Conservation (phyloP, 2,329 filamentous ascomycete genomes). For the Verticillium zaregamsianum region DNA sequence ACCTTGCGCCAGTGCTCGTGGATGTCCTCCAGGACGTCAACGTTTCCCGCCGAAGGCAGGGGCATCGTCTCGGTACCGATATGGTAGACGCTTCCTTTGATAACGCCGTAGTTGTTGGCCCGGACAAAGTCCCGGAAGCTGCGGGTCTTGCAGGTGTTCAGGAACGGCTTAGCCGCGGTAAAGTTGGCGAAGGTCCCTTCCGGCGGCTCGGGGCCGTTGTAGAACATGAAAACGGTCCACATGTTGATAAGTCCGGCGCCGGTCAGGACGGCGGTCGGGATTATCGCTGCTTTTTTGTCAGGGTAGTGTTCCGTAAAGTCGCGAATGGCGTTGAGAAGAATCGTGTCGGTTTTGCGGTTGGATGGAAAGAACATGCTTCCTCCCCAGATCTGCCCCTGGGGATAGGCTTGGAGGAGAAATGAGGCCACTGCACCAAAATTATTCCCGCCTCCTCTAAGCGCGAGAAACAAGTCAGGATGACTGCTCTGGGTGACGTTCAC, state of each 20-base stretch:
- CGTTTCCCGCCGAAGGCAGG: slow-evolving; percentile 21
- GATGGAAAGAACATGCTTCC: slow-evolving; percentile 35
- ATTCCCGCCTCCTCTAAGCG: slow-evolving; percentile 52
- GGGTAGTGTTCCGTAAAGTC: slow-evolving; percentile 55
- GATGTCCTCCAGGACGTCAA: slow-evolving; percentile 22
- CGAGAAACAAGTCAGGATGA: slow-evolving; percentile 46
- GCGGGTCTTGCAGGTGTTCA: slow-evolving; percentile 42
- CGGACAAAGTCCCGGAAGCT: slow-evolving; percentile 42
- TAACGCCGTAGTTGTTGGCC: slow-evolving; percentile 28
- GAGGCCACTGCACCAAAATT: slow-evolving; percentile 50
- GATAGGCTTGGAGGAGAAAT: slow-evolving; percentile 38
- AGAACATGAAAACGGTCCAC: slow-evolving; percentile 60
- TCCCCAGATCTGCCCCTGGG: slow-evolving; percentile 36
- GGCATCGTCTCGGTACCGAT: slow-evolving; percentile 33
- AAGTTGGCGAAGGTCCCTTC: slow-evolving; percentile 53
- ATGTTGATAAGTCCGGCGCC: slow-evolving; percentile 39
- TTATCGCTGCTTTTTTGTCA: slow-evolving; percentile 57
- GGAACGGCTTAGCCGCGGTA: slow-evolving; percentile 35
- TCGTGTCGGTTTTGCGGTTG: slow-evolving; percentile 20
- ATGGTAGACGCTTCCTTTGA: slow-evolving; percentile 29
- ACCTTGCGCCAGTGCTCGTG: slow-evolving; percentile 28
- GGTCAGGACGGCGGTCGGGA: slow-evolving; percentile 48
- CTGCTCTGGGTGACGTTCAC: slow-evolving; percentile 35
- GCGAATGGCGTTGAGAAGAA: slow-evolving; percentile 41
- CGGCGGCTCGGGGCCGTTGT: slow-evolving; percentile 52